Conservation (phyloP, 164 flowering plant species). For the Umbellularia californica region DNA sequence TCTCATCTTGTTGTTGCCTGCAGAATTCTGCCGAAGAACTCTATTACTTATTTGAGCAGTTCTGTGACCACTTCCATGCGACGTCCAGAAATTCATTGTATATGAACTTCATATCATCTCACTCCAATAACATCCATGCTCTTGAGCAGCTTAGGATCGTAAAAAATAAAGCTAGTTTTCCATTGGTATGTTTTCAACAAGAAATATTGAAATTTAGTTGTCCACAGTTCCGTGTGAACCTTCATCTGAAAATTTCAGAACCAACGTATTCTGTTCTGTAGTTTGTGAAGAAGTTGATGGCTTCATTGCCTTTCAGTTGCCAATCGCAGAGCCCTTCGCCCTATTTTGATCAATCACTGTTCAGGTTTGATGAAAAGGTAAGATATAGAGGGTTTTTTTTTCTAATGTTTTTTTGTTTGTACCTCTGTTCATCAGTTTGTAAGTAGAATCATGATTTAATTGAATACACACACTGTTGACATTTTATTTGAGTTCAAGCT, state of each 20-base stretch:
- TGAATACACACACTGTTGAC: background rate
- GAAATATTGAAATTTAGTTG: background rate
- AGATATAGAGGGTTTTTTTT: background rate
- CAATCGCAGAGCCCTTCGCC: constrained; percentile 97
- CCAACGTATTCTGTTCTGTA: constrained; percentile 26
- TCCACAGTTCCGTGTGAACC: background rate
- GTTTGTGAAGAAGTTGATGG: constrained; percentile 94
- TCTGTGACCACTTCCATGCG: constrained; percentile 72
- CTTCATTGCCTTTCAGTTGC: constrained; percentile 74
- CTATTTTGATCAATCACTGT: constrained; percentile 93
- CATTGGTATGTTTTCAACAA: constrained; percentile 46
- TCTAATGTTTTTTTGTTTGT: too few species aligned
- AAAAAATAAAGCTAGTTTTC: constrained; percentile 59
- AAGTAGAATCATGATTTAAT: background rate
- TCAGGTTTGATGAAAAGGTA: constrained; percentile 97
- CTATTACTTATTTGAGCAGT: constrained; percentile 76
- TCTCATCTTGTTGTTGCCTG: constrained; percentile 14
- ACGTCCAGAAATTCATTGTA: constrained; percentile 46
- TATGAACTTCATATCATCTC: constrained; percentile 87
- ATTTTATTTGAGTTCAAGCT: too few species aligned
- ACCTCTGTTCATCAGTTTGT: background rate
- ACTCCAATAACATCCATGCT: constrained; percentile 83
- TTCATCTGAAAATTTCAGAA: background rate
- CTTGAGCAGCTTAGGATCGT: constrained; percentile 64
- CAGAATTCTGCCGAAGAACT: constrained; percentile 90